Base-by-base conservation (phyloP, 768 basidiomycete species). In the Boletellus ananiceps region DNA sequence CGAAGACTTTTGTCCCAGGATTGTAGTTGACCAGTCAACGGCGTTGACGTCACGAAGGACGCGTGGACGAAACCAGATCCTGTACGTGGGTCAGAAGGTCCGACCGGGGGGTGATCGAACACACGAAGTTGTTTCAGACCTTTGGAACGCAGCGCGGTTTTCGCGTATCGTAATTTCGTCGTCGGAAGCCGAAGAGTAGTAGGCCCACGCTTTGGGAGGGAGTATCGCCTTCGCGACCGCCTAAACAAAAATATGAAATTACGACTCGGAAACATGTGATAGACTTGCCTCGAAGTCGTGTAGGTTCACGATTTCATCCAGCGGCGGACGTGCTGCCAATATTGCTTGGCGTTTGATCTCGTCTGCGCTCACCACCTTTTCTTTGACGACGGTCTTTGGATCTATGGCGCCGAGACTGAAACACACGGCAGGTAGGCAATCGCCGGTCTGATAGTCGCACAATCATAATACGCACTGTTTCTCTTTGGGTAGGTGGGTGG, bases 101-200 rank as follows among this genome's bases (percentile, higher is more conserved):
- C 23, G 23, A 25, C 6, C 23, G 4, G 11, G 8, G 16, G 7
- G 2, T 46, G 33, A 14, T 29, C 29, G 14, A 34, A 23, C 6
- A 16, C 12, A 15, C 12, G 4, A 0, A 34, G 9, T 15, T 15
- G 25, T 31, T 31, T 36, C 50, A 40, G 46, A 84, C 88, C 92
- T 77, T 57, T 95, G 93, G 64, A 84, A 97, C 2, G 92, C 93
- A 38, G 83, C 78, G 54, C 88, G 88, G 61, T 93, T 94, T 67
- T 93, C 91, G 42, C 92, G 76, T 49, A 80, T 74, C 31, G 90
- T 93, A 36, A 93, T 88, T 67, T 94, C 91, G 57, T 94, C 93
- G 64, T 97, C 93, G 11, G 93, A 83, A 11, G 91, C 93, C 9
- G 90, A 93, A 0, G 86, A 90, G 62, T 94, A 93, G 65, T 93